Evolutionary conservation across 1,139 yeast species (phyloP).

Genomic region (Barnettozyma hawaiiensis): DNA sequence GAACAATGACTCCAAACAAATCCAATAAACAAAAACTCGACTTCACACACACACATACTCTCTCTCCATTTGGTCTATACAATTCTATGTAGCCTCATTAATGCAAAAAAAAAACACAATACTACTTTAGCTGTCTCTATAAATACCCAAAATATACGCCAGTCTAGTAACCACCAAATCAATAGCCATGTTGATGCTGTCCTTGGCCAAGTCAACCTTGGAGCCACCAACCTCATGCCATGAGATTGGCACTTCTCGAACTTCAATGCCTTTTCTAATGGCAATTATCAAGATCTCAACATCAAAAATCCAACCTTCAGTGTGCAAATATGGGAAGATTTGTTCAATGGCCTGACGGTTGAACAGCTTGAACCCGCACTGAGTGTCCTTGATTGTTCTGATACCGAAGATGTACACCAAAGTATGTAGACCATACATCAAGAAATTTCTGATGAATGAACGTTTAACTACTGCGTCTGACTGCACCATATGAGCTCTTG

Average conservation of each 20-base stretch:
- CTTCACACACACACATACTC: too few species aligned
- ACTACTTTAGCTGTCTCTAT: slow-evolving; percentile 36
- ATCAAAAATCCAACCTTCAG: slow-evolving; percentile 97
- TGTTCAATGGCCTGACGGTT: slow-evolving; percentile 56
- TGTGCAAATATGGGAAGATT: slow-evolving; percentile 89
- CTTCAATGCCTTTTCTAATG: slow-evolving; percentile 56
- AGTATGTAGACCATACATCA: slow-evolving; percentile 90
- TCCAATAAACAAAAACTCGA: not conserved
- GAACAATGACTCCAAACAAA: too few species aligned
- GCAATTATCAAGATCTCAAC: slow-evolving; percentile 87
- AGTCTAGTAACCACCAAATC: slow-evolving; percentile 87
- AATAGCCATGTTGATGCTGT: slow-evolving; percentile 90
- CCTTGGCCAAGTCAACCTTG: slow-evolving; percentile 86
- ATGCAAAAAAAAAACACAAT: not conserved
- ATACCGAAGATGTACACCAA: slow-evolving; percentile 87
- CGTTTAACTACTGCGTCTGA: slow-evolving; percentile 95
- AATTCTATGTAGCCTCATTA: not conserved
- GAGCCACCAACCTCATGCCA: slow-evolving; percentile 98
- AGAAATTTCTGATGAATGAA: slow-evolving; percentile 77
- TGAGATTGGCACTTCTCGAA: slow-evolving; percentile 77
- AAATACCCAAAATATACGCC: slow-evolving; percentile 83
- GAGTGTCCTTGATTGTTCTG: slow-evolving; percentile 82
- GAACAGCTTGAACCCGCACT: slow-evolving; percentile 94
- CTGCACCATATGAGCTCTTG: slow-evolving; percentile 94
- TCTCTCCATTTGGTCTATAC: not conserved